These are phyloP conservation scores for Fraxinus cuspidata DNA, from an alignment of 257 asterid species.

Conservation along the genomic window DNA sequence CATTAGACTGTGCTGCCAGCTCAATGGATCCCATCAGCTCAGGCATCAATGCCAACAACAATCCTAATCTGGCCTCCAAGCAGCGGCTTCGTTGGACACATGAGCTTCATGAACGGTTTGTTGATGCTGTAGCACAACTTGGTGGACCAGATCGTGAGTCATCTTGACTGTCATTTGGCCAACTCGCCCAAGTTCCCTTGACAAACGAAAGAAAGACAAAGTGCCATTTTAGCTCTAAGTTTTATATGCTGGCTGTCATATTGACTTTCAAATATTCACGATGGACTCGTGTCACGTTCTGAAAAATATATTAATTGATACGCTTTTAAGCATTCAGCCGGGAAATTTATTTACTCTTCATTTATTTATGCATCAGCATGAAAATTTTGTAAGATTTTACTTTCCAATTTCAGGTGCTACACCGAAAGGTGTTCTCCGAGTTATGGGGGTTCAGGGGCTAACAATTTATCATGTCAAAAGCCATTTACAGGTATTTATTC, in stretches of 20 bases:
- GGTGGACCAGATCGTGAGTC: constrained; percentile 96
- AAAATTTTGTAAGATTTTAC: constrained; percentile 21
- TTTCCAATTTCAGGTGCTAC: constrained; percentile 73
- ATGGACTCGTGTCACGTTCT: not conserved
- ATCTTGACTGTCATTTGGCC: constrained; percentile 22
- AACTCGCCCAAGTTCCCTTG: not conserved
- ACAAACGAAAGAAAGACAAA: not conserved
- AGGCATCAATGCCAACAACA: constrained; percentile 52
- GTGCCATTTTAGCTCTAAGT: not conserved
- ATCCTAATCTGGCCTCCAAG: constrained; percentile 67
- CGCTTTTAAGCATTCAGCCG: not conserved
- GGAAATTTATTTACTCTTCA: not conserved
- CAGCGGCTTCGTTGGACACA: constrained; percentile 95
- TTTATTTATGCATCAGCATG: not conserved
- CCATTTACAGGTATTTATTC: constrained; percentile 77
- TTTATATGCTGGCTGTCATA: not conserved
- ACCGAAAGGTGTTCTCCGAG: constrained; percentile 97
- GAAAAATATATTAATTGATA: not conserved
- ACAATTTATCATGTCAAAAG: constrained; percentile 98
- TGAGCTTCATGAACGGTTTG: constrained; percentile 88
- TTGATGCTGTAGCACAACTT: constrained; percentile 91
- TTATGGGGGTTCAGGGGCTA: constrained; percentile 96
- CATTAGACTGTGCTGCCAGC: constrained; percentile 33
- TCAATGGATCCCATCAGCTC: constrained; percentile 64
- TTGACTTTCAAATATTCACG: not conserved